Evolutionary conservation across 176 grass and related monocot genomes (phyloP), one percentile per base, ranked within the genome.

Genomic region (Tillandsia leiboldiana): DNA sequence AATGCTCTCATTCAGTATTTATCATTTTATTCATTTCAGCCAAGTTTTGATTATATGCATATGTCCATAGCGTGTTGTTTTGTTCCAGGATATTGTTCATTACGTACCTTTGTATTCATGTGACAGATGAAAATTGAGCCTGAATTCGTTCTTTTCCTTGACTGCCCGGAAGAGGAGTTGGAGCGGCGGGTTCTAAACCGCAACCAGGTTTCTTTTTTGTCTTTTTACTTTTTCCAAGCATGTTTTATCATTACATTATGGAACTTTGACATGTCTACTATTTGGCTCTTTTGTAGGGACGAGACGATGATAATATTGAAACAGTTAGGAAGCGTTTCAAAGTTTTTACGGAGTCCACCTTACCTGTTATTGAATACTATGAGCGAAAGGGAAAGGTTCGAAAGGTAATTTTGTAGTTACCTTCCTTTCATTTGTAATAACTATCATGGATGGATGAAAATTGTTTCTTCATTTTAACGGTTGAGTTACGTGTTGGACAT

Each of bases 131-230:
- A 88, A 1, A 76, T 84, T 54, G 83, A 91, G 24, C 88, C 88
- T 11, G 83, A 91, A 63, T 89, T 96, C 23, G 12, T 89, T 42
- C 64, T 96, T 9, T 78, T 88, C 63, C 71, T 96, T 12, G 92
- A 96, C 51, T 96, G 88, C 75, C 67, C 83, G 66, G 73, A 66
- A 65, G 83, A 83, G 63, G 83, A 84, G 84, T 64, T 91, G 88
- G 74, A 73, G 71, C 77, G 63, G 5, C 88, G 81, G 15, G 68
- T 87, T 51, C 18, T 91, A 23, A 51, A 67, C 14, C 67, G 87
- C 11, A 78, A 90, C 53, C 87, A 90, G 87, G 87, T 86, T 51
- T 68, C 12, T 0, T 51, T 50, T 27, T 59, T 50, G 29, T 24
- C 10, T 48, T 51, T 53, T 12, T 64, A 50, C 48, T 33, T 53